phyloP scores from a whole-genome alignment of 768 basidiomycete species.

The Tylopilus plumbeoviolaceoides region DNA sequence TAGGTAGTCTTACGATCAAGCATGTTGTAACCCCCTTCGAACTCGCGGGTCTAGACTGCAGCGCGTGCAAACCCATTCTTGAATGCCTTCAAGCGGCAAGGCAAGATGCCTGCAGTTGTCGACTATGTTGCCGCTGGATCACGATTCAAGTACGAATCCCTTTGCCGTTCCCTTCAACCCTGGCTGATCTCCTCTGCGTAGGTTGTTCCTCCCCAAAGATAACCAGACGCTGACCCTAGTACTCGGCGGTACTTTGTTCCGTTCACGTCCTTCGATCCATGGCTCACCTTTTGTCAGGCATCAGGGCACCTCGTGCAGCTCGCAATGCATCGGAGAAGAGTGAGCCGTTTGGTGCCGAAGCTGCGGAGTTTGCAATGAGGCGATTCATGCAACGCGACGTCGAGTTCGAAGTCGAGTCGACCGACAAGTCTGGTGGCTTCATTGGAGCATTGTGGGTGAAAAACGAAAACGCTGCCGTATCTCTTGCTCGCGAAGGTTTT shows the following conservation, averaged over 20 bases:
- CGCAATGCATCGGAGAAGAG: conserved; percentile 77
- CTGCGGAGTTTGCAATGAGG: conserved; percentile 71
- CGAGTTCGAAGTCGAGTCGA: conserved; percentile 85
- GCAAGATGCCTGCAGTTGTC: conserved; percentile 78
- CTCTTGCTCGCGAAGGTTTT: conserved; percentile 82
- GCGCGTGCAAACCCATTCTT: conserved; percentile 83
- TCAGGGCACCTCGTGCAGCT: conserved; percentile 86
- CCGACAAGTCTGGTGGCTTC: conserved; percentile 95
- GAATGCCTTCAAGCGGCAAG: conserved; percentile 86
- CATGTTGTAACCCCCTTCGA: neutral
- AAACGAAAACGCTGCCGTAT: conserved; percentile 79
- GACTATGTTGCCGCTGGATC: conserved; percentile 95
- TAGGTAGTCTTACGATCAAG: conserved; percentile 26
- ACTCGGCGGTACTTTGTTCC: conserved; percentile 57
- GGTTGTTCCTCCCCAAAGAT: conserved; percentile 83
- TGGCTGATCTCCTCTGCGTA: conserved; percentile 26
- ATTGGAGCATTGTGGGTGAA: conserved; percentile 86
- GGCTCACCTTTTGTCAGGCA: conserved; percentile 47
- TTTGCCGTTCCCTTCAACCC: neutral
- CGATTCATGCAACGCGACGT: conserved; percentile 93
- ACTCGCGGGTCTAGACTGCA: conserved; percentile 42
- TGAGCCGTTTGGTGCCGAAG: conserved; percentile 85
- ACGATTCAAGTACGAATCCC: conserved; percentile 74
- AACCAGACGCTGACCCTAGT: conserved; percentile 93
- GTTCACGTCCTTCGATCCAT: neutral